Percentiles rank a stretch among this genome's conserved stretches.
phyloP scores from a whole-genome alignment of 495 filamentous ascomycete species.

The Aspergillus wentii region DNA sequence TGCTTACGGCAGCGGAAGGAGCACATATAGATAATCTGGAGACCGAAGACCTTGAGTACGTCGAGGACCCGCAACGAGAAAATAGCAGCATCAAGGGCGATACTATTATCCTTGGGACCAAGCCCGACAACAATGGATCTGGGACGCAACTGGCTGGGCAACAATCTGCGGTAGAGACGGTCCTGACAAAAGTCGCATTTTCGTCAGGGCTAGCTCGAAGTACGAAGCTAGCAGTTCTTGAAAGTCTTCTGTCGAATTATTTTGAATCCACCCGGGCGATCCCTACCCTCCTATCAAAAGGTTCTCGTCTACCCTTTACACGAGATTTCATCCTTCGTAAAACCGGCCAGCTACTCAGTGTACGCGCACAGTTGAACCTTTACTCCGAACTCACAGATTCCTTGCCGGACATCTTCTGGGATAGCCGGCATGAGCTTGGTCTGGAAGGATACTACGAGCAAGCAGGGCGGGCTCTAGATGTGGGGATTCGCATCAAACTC shows the following conservation, averaged over 20 bases:
- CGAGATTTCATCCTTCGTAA: slow-evolving; percentile 82
- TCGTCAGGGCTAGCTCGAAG: slow-evolving; percentile 90
- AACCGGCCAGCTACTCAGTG: slow-evolving; percentile 85
- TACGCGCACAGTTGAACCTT: slow-evolving; percentile 90
- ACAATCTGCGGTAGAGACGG: slow-evolving; percentile 63
- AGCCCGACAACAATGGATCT: slow-evolving; percentile 17
- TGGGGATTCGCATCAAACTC: slow-evolving; percentile 85
- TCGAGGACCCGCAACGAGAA: slow-evolving; percentile 69
- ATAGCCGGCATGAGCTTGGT: slow-evolving; percentile 78
- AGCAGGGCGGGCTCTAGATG: slow-evolving; percentile 84
- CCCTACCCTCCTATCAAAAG: slow-evolving; percentile 64
- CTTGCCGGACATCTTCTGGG: slow-evolving; percentile 95
- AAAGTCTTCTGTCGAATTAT: slow-evolving; percentile 75
- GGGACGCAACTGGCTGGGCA: slow-evolving; percentile 13
- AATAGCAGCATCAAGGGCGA: slow-evolving; percentile 80
- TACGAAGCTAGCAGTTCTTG: slow-evolving; percentile 94
- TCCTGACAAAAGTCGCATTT: slow-evolving; percentile 91
- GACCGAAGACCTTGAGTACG: slow-evolving; percentile 85
- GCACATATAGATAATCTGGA: slow-evolving; percentile 66
- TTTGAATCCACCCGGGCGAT: slow-evolving; percentile 79
- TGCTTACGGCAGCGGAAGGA: slow-evolving; percentile 70
- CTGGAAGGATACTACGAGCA: slow-evolving; percentile 92
- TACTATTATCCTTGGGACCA: slow-evolving; percentile 85
- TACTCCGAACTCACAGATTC: slow-evolving; percentile 96
- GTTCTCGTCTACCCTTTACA: slow-evolving; percentile 62